Evolutionary conservation across 176 grass and related monocot genomes (phyloP).

Genomic region (Zea mays): DNA sequence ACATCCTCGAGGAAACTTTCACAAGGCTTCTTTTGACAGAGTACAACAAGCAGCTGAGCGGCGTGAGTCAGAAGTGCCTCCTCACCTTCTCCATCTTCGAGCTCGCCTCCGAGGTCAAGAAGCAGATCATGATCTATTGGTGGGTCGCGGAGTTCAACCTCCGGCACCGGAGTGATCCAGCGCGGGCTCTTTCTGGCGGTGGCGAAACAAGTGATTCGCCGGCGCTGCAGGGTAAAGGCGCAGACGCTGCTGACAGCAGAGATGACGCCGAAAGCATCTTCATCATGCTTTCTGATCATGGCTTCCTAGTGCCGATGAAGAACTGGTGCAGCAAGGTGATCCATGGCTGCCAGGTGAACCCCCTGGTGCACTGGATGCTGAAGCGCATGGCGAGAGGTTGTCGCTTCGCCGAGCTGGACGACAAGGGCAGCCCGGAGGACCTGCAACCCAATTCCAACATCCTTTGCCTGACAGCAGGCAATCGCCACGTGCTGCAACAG

Average conservation of each 20-base stretch:
- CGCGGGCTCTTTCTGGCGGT: neutral
- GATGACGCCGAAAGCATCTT: neutral
- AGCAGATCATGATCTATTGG: constrained; percentile 48
- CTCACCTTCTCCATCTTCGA: constrained; percentile 52
- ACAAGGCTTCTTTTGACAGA: constrained; percentile 9
- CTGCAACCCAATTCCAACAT: neutral
- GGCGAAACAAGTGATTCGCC: neutral
- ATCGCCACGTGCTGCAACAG: neutral
- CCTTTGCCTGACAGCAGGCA: constrained; percentile 36
- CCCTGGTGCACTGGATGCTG: constrained; percentile 59
- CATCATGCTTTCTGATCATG: neutral
- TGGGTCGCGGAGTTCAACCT: constrained; percentile 34
- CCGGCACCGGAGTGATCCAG: neutral
- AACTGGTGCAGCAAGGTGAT: constrained; percentile 39
- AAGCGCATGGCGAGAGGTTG: constrained; percentile 24
- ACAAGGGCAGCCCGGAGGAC: neutral
- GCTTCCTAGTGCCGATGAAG: constrained; percentile 47
- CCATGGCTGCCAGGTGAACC: constrained; percentile 54
- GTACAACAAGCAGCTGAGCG: neutral
- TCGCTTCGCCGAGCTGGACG: constrained; percentile 13
- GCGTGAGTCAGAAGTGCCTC: constrained; percentile 12
- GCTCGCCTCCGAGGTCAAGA: constrained; percentile 40
- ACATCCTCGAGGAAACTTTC: constrained; percentile 41
- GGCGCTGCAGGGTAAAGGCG: neutral
- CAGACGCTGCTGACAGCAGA: neutral